Conservation (phyloP, 495 filamentous ascomycete genomes). For the Annulohypoxylon maeteangense region DNA sequence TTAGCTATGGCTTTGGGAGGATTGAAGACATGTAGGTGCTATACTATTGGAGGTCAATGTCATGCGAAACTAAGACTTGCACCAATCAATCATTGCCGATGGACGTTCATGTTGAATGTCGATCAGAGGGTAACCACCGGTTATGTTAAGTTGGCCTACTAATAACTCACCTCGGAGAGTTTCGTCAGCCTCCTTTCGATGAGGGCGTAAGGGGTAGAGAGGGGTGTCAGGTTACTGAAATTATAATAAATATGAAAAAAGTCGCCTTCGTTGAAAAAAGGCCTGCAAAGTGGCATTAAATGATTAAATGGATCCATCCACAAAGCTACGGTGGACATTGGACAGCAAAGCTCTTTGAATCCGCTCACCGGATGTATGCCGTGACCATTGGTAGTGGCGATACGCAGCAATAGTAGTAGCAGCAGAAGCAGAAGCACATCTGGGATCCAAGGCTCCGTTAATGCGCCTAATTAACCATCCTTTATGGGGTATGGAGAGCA, state of each 20-base stretch:
- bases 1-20: conserved; percentile 34
- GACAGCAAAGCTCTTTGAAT: conserved; percentile 26
- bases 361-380: conserved; percentile 33
- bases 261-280: conserved; percentile 3
- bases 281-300: conserved; percentile 19
- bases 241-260: conserved; percentile 12
- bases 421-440: neutral
- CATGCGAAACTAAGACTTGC: conserved; percentile 14
- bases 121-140: conserved; percentile 12
- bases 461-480: conserved; percentile 39
- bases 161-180: conserved; percentile 27
- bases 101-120: conserved; percentile 11
- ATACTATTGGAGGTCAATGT: conserved; percentile 14
- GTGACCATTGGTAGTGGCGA: conserved; percentile 19
- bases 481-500: conserved; percentile 8
- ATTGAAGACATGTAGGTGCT: conserved; percentile 5
- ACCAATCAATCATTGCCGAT: conserved; percentile 13
- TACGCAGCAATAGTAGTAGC: conserved; percentile 1
- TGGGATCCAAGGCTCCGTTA: conserved; percentile 24
- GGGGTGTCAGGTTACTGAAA: conserved; percentile 3
- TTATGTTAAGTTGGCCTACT: conserved; percentile 12
- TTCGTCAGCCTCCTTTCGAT: conserved; percentile 30
- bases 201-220: no score
- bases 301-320: conserved; percentile 28
- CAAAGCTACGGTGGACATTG: conserved; percentile 14